Base-by-base conservation (phyloP, 73 alveolate genomes). In the Uronychia setigera region DNA sequence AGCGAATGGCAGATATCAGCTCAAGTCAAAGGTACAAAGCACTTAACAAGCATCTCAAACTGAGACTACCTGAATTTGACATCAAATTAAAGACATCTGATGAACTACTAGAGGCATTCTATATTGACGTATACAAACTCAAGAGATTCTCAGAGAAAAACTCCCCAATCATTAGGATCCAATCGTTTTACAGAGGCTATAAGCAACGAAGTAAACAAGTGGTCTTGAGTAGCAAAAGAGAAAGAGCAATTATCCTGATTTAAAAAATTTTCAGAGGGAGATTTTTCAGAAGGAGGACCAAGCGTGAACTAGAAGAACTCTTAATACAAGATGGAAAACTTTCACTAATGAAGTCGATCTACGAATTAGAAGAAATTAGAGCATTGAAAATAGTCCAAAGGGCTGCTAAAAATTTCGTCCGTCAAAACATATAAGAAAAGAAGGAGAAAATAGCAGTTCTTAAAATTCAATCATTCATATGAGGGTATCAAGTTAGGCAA, bases 111-210 rank as follows among this genome's bases (percentile, higher is more conserved):
- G 82, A 76, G 76, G 80, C 76, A 60, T 76, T 90, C 77, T 91
- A 90, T 29, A 84, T 87, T n/a, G 95, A 90, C 34, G 57, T 88
- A 11, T 92, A 92, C 74, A 74, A 86, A 74, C 79, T 90, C 14
- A 90, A 80, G 81, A 85, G 95, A 60, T 57, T 78, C 26, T 90
- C 75, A 31, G 95, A 90, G 79, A 77, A 82, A 76, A 85, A 90
- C 79, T 67, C 88, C 33, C 95, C 95, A 1, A 57, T 81, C 29
- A 85, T 90, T 27, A 59, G 80, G 59, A 85, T 85, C 46, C 88
- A 90, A 59, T 30, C 92, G 29, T 46, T 87, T 27, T 85, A 59
- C 74, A 85, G 95, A 75, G 95, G 91, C 13, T 88, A 88, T 60
- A 77, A 80, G 35, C 59, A 28, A 28, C 76, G 94, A 35, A 76